Conservation (phyloP, 2,329 filamentous ascomycete genomes). For the Aureobasidium mangrovei region DNA sequence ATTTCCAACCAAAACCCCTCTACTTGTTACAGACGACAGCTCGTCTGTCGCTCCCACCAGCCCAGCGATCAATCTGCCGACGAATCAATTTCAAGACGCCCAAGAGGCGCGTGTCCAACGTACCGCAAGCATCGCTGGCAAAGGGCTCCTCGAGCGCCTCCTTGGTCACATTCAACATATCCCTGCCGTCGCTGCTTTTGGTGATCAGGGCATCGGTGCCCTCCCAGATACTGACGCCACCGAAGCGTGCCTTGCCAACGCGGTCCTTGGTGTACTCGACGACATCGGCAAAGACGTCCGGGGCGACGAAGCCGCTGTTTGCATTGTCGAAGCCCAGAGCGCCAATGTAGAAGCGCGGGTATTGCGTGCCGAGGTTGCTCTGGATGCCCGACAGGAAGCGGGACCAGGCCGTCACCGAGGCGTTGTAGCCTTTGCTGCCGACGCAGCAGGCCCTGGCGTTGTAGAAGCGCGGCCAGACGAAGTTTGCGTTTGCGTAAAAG, state of each 20-base stretch:
- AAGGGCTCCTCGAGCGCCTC: constrained; percentile 6
- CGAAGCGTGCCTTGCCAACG: neutral
- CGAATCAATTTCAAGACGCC: neutral
- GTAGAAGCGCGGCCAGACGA: constrained; percentile 14
- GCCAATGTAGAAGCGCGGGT: constrained; percentile 12
- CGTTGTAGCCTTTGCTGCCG: constrained; percentile 6
- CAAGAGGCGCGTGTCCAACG: neutral
- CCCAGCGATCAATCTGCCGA: constrained; percentile 1
- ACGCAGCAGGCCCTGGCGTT: constrained; percentile 9
- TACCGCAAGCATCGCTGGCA: constrained; percentile 11
- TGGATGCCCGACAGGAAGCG: neutral
- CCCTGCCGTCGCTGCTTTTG: neutral
- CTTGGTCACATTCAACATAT: constrained; percentile 6
- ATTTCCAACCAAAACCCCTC: no score
- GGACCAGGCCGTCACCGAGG: constrained; percentile 5
- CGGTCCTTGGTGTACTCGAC: neutral
- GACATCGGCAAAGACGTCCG: neutral
- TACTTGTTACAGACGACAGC: no score
- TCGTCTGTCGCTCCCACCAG: neutral
- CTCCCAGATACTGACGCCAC: constrained; percentile 11
- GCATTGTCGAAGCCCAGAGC: constrained; percentile 6
- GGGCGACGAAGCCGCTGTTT: constrained; percentile 5
- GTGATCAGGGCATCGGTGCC: constrained; percentile 1
- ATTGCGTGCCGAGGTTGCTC: neutral
- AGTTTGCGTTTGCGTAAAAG: constrained; percentile 13